Conservation (phyloP, 2,329 filamentous ascomycete species). For the Clonostachys byssicola region DNA sequence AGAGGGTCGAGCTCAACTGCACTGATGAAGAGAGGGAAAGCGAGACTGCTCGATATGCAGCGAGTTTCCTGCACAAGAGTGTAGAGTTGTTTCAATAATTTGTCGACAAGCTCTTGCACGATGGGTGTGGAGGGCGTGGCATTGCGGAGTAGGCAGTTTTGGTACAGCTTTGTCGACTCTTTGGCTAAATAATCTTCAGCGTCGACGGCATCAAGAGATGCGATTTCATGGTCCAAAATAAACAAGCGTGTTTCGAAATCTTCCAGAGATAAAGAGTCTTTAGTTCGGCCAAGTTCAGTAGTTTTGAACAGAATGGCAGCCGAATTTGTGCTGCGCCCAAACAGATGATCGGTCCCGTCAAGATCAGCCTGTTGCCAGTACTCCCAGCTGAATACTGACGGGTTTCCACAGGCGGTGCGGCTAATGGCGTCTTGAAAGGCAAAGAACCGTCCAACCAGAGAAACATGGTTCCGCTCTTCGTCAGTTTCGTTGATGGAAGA, state of each 20-base stretch:
- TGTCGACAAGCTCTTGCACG: constrained; percentile 14
- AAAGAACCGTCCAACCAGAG: constrained; percentile 39
- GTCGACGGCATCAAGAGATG: constrained; percentile 9
- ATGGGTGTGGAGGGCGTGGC: constrained; percentile 30
- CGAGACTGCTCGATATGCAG: constrained; percentile 20
- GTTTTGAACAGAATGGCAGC: constrained; percentile 39
- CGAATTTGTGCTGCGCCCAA: constrained; percentile 41
- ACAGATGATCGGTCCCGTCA: constrained; percentile 30
- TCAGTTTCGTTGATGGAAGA: background rate
- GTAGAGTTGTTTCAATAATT: constrained; percentile 25
- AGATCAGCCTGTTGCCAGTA: constrained; percentile 31
- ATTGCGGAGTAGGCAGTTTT: constrained; percentile 36
- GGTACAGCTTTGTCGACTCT: constrained; percentile 35
- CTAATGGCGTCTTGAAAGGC: constrained; percentile 47
- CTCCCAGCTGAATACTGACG: constrained; percentile 37
- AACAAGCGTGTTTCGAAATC: constrained; percentile 17
- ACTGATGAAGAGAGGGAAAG: constrained; percentile 36
- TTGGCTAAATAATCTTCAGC: constrained; percentile 8
- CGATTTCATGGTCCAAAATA: no score
- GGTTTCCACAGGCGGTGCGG: constrained; percentile 41
- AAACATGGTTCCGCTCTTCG: constrained; percentile 14
- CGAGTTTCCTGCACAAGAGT: constrained; percentile 22
- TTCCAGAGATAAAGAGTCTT: constrained; percentile 19
- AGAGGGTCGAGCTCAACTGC: constrained; percentile 29
- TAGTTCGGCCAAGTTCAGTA: constrained; percentile 37